These are phyloP conservation scores for Plenodomus biglobosus DNA, from an alignment of 2,329 filamentous ascomycete genomes.

Conservation along the genomic window DNA sequence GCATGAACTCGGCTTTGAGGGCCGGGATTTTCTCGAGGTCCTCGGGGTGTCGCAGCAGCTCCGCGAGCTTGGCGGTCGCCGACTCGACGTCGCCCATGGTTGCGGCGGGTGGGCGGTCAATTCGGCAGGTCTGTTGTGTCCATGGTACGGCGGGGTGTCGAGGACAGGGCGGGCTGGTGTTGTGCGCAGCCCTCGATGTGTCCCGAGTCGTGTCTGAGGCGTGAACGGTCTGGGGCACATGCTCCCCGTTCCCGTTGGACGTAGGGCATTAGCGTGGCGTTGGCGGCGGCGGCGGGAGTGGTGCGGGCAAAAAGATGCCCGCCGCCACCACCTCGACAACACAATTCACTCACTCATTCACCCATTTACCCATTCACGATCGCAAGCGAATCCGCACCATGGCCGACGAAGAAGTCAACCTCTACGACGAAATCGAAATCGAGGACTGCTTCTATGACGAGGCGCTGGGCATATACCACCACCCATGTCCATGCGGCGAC, in stretches of 20 bases:
- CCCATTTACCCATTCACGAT: background rate
- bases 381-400: conserved; percentile 16
- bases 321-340: conserved; percentile 5
- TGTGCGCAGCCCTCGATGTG: background rate
- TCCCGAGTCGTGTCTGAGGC: background rate
- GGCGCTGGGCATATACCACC: conserved; percentile 87
- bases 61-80: conserved; percentile 76
- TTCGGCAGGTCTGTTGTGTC: conserved; percentile 12
- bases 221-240: conserved; percentile 4
- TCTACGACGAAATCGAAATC: conserved; percentile 98
- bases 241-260: background rate
- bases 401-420: conserved; percentile 54
- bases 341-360: conserved; percentile 4
- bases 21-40: conserved; percentile 94
- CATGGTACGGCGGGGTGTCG: conserved; percentile 15
- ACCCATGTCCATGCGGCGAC: conserved; percentile 96
- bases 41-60: conserved; percentile 91
- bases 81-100: conserved; percentile 64
- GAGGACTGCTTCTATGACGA: conserved; percentile 94
- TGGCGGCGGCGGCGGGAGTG: conserved; percentile 13
- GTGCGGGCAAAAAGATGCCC: conserved; percentile 13
- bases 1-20: conserved; percentile 87
- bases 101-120: conserved; percentile 4
- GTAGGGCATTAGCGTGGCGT: conserved; percentile 8
- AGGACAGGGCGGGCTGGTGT: conserved; percentile 6